Conservation (phyloP, 306 rosid species). For the Quercus agrifolia region DNA sequence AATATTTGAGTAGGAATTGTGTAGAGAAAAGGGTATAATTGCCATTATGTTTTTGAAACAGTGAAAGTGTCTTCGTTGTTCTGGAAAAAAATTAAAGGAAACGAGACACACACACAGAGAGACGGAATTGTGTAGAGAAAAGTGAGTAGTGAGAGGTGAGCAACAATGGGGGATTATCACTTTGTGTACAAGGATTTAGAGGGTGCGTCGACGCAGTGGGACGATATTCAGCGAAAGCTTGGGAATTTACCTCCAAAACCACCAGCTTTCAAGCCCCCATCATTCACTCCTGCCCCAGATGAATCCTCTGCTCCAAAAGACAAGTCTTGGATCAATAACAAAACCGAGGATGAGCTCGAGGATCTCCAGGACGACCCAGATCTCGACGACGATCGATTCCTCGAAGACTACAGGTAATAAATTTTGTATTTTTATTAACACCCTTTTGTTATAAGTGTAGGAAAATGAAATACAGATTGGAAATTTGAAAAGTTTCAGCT, state of each 20-base stretch:
- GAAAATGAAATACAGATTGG: no score
- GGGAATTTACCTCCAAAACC: slow-evolving; percentile 80
- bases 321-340: slow-evolving; percentile 73
- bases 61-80: no score
- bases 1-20: no score
- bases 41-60: no score
- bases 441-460: no score
- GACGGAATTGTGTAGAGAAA: no score
- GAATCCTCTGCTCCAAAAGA: slow-evolving; percentile 62
- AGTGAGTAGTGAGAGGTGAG: not conserved
- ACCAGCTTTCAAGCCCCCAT: slow-evolving; percentile 76
- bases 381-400: slow-evolving; percentile 84
- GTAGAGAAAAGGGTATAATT: no score
- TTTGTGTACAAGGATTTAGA: slow-evolving; percentile 84
- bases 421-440: no score
- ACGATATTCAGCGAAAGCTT: slow-evolving; percentile 76
- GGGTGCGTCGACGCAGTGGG: slow-evolving; percentile 98
- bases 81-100: no score
- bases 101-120: no score
- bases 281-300: slow-evolving; percentile 64
- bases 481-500: no score
- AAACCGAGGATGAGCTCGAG: slow-evolving; percentile 72
- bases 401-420: slow-evolving; percentile 64
- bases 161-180: slow-evolving; percentile 73
- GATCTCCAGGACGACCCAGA: slow-evolving; percentile 76